phyloP scores from a whole-genome alignment of 257 asterid genomes.

The Solanum raphanifolium region DNA sequence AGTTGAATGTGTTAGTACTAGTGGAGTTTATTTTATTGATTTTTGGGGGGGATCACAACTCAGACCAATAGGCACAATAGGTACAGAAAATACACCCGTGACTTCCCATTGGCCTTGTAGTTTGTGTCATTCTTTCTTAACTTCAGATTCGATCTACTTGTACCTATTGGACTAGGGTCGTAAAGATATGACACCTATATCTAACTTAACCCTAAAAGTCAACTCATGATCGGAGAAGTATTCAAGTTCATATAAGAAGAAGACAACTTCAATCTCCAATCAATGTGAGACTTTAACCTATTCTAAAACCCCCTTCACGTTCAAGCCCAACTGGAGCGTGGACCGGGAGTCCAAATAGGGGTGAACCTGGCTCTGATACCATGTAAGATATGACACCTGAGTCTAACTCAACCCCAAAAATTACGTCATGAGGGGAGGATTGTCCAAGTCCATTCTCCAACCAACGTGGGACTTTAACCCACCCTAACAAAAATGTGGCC shows the following conservation, averaged over 20 bases:
- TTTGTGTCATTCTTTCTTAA: constrained; percentile 7
- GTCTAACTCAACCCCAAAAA: too few relatives aligned
- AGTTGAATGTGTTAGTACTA: not conserved
- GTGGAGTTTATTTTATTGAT: not conserved
- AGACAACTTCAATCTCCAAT: too few relatives aligned
- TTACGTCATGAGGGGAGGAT: too few relatives aligned
- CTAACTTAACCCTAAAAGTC: too few relatives aligned
- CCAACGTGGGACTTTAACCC: not conserved
- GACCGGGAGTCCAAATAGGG: fast-evolving
- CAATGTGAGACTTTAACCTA: too few relatives aligned
- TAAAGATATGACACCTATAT: too few relatives aligned
- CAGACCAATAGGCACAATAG: not conserved
- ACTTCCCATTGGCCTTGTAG: constrained; percentile 7
- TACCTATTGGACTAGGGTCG: too few relatives aligned
- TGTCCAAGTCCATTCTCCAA: not conserved
- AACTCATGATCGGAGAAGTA: too few relatives aligned
- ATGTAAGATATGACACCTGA: not conserved
- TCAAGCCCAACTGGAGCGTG: not conserved
- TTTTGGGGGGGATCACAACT: constrained; percentile 3
- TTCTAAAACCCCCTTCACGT: not conserved
- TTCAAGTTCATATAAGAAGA: too few relatives aligned
- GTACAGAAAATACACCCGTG: constrained; percentile 15
- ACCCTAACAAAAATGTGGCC: not conserved
- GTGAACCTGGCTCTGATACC: not conserved
- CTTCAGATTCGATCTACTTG: not conserved